Conservation (phyloP, 306 rosid species). For the Ormosia emarginata region DNA sequence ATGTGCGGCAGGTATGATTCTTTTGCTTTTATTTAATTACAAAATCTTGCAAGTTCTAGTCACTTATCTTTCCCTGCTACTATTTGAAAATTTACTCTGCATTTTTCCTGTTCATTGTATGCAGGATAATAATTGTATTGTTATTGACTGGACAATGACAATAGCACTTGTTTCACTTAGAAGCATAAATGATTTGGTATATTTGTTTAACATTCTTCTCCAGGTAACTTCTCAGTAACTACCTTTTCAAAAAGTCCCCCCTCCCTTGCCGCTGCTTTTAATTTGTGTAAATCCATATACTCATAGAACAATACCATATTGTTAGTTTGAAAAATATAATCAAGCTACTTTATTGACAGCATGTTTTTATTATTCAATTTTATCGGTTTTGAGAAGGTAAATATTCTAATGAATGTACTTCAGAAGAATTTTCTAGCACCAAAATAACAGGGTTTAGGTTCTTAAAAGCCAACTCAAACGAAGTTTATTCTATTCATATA, state of each 20-base stretch:
- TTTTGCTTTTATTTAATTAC: slow-evolving; percentile 1
- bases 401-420: not conserved
- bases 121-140: slow-evolving; percentile 59
- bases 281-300: not conserved
- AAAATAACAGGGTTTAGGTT: not conserved
- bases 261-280: not conserved
- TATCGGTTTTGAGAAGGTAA: not conserved
- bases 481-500: not conserved
- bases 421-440: not conserved
- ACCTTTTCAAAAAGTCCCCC: not conserved
- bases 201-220: slow-evolving; percentile 66
- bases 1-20: slow-evolving; percentile 40
- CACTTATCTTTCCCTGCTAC: not conserved
- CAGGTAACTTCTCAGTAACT: slow-evolving; percentile 48
- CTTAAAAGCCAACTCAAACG: not conserved
- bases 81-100: not conserved
- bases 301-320: not conserved
- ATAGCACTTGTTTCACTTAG: slow-evolving; percentile 52
- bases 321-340: not conserved
- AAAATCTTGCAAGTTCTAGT: not conserved
- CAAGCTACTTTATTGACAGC: not conserved
- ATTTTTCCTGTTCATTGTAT: slow-evolving; percentile 12
- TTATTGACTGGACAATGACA: slow-evolving; percentile 43
- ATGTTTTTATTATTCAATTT: not conserved
- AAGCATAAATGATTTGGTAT: slow-evolving; percentile 68